Evolutionary conservation across 2,329 filamentous ascomycete genomes (phyloP).

Genomic region (Camillea tinctor): DNA sequence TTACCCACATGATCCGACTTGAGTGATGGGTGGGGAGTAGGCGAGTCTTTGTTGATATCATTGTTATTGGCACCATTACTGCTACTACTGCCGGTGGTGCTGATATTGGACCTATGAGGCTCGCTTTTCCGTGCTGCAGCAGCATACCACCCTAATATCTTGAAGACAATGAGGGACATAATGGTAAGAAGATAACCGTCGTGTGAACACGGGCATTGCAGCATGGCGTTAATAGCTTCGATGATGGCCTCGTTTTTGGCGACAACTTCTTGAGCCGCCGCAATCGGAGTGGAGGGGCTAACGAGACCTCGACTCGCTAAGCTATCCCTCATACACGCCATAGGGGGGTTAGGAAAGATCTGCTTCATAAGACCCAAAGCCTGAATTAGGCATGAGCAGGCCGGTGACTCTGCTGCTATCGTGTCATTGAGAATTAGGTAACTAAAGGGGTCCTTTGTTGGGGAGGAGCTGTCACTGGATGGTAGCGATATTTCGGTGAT

Average conservation of each 20-base stretch:
- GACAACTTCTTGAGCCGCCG: background rate
- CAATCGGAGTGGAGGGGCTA: background rate
- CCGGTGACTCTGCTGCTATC: background rate
- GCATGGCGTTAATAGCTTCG: slow-evolving; percentile 30
- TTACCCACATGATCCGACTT: background rate
- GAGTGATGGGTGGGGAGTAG: background rate
- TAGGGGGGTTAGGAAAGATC: background rate
- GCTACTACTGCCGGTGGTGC: background rate
- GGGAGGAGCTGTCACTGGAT: background rate
- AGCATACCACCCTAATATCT: slow-evolving; percentile 34
- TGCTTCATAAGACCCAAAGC: background rate
- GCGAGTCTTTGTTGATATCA: background rate
- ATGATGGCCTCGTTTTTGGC: slow-evolving; percentile 7
- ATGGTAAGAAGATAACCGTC: slow-evolving; percentile 34
- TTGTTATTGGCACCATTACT: background rate
- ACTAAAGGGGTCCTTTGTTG: background rate
- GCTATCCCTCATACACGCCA: background rate
- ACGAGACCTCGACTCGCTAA: background rate
- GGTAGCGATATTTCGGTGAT: background rate
- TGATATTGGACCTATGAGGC: background rate
- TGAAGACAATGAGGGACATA: slow-evolving; percentile 35
- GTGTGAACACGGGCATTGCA: slow-evolving; percentile 34
- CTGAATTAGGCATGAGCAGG: background rate
- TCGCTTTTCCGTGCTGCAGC: slow-evolving; percentile 9
- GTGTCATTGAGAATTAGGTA: background rate